These are phyloP conservation scores for Blastomyces parvus DNA, from an alignment of 2,329 filamentous ascomycete species.

Conservation along the genomic window DNA sequence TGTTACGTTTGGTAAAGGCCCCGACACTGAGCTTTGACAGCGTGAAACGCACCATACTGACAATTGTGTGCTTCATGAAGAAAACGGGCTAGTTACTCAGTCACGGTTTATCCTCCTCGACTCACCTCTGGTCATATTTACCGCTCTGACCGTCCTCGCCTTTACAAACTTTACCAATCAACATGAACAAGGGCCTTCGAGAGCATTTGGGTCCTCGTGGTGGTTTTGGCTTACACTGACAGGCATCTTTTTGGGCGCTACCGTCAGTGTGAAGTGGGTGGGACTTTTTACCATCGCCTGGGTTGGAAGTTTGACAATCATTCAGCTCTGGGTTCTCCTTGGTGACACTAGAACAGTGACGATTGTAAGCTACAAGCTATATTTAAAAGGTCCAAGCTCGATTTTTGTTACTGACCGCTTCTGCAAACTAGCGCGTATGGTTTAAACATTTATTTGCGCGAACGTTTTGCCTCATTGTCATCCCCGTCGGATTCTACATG, in stretches of 20 bases:
- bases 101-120: constrained; percentile 93
- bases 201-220: constrained; percentile 83
- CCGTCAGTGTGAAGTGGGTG: constrained; percentile 96
- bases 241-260: constrained; percentile 79
- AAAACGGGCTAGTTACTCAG: constrained; percentile 92
- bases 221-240: constrained; percentile 95
- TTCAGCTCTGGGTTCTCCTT: constrained; percentile 92
- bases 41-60: not conserved
- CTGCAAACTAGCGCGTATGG: constrained; percentile 54
- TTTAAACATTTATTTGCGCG: constrained; percentile 91
- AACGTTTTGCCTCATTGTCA: constrained; percentile 80
- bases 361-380: constrained; percentile 57
- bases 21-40: not conserved
- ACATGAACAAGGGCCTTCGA: constrained; percentile 80
- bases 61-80: constrained; percentile 39
- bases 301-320: constrained; percentile 80
- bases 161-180: constrained; percentile 95
- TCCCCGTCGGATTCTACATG: constrained; percentile 85
- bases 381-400: constrained; percentile 53
- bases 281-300: constrained; percentile 97
- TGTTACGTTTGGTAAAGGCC: constrained; percentile 70
- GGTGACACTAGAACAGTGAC: constrained; percentile 82
- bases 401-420: constrained; percentile 32
- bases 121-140: constrained; percentile 86
- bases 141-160: constrained; percentile 78